Base-by-base conservation (phyloP, 768 basidiomycete genomes). In the Russula lepida region DNA sequence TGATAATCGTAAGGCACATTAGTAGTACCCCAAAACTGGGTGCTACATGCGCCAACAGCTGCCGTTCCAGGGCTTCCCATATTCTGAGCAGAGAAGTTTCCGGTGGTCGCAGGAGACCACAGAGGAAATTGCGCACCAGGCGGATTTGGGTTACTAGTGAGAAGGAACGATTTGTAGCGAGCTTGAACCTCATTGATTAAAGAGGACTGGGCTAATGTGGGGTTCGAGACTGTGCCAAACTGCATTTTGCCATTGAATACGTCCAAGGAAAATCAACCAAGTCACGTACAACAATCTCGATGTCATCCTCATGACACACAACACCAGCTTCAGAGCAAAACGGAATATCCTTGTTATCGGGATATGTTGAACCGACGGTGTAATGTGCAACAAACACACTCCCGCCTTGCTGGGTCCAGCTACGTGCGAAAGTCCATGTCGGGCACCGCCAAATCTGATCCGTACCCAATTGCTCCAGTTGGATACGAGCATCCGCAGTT, bases 281-380 rank as follows among this genome's bases (percentile, higher is more conserved):
- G 32, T 23, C 27, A 79, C 84, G 60, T 73, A 86, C 86, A 62
- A 91, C 80, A 69, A 88, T 84, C 74, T 85, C 74, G 61, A 92
- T 91, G 68, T 92, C 90, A 69, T 91, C 89, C 70, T 90, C 80
- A 70, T 90, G 89, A 72, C 89, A 91, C 41, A 89, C 84, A 33
- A 74, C 71, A 37, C 83, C 84, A 32, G 75, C 37, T 64, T 78
- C 70, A 6, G 76, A 77, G 73, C 89, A 91, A 69, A 78, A 83
- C 0, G 81, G 67, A 49, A 82, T 74, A 1, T 59, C 75, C 43
- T 76, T 75, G 73, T 89, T 91, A 44, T 78, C 79, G 12, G 86
- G 83, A 71, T 89, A 88, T n/a, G 84, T 81, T 23, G 85, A 80
- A 27, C 89, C 89, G 41, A 84, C 72, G 49, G 75, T 73, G 69